A percentile compares a stretch with the other conserved stretches of the same genome.
phyloP scores from a whole-genome alignment of 441 rosid species.

The Syzygium malaccense region DNA sequence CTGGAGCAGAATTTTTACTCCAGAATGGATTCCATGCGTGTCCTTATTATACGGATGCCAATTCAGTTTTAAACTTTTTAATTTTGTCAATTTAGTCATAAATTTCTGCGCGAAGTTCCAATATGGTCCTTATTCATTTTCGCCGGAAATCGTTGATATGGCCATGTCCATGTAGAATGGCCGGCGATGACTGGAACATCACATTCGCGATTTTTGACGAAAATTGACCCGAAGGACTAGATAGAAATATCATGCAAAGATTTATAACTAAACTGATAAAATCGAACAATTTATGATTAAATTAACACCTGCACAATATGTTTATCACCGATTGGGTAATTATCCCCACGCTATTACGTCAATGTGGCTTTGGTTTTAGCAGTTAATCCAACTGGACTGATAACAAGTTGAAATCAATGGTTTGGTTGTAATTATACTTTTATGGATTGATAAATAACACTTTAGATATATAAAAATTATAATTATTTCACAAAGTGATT shows the following conservation, averaged over 20 bases:
- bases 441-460: not conserved
- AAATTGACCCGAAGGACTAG: not conserved
- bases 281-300: not conserved
- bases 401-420: not conserved
- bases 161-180: not conserved
- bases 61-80: fast-evolving
- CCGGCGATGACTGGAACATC: fast-evolving
- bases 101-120: fast-evolving
- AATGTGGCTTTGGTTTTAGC: not conserved
- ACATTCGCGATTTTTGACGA: fast-evolving
- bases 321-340: not conserved
- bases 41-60: not conserved
- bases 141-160: fast-evolving
- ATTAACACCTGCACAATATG: fast-evolving
- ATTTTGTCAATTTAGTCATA: not conserved
- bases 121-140: not conserved
- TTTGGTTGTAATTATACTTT: not conserved
- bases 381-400: not conserved
- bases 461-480: not conserved
- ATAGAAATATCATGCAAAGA: not conserved
- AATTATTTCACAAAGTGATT: not conserved
- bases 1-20: too few species aligned
- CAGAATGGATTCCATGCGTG: too few species aligned
- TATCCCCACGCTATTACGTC: not conserved
- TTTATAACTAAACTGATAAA: not conserved